Percentiles rank a stretch among this genome's conserved stretches.
Evolutionary conservation across 306 rosid species (phyloP).

Genomic region (Potentilla sterilis): DNA sequence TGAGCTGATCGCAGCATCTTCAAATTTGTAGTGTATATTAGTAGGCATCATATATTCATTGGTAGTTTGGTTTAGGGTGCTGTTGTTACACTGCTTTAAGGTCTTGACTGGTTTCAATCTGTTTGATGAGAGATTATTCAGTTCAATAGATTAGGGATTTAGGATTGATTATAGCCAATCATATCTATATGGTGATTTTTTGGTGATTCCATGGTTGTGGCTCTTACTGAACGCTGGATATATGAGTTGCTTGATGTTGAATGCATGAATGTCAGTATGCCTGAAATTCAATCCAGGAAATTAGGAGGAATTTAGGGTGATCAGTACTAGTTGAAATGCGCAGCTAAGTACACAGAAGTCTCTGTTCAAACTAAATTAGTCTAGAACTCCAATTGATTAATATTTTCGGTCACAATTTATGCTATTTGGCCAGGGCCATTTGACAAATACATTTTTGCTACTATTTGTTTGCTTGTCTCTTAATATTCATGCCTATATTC

Average conservation of each 20-base stretch:
- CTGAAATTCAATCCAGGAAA: too few species aligned
- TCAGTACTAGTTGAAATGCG: not conserved
- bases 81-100: not conserved
- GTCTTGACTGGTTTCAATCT: not conserved
- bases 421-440: not conserved
- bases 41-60: not conserved
- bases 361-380: not conserved
- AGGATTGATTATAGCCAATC: not conserved
- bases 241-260: not conserved
- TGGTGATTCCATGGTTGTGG: not conserved
- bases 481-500: constrained; percentile 37
- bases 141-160: not conserved
- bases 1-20: not conserved
- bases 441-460: not conserved
- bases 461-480: not conserved
- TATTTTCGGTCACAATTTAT: not conserved
- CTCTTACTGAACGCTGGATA: not conserved
- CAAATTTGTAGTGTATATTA: not conserved
- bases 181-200: not conserved
- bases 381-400: not conserved
- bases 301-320: not conserved
- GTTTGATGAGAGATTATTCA: not conserved
- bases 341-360: not conserved
- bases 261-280: not conserved
- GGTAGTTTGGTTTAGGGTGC: not conserved